Conservation (phyloP, 1,139 yeast species). For the Candida glucosophila region DNA sequence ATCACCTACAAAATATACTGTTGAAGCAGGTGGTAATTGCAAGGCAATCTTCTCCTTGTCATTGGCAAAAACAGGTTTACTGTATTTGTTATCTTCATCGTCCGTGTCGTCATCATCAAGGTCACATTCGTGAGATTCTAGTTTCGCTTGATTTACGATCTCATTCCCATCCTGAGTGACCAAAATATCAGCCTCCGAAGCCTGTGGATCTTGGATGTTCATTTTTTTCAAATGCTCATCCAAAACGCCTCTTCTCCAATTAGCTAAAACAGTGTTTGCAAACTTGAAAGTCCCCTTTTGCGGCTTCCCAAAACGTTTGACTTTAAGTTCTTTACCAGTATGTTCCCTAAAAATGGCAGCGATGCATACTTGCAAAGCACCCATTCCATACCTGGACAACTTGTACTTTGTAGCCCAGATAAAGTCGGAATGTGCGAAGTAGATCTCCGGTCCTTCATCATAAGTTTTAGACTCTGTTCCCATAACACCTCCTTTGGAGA, state of each 20-base stretch:
- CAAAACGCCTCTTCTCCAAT: slow-evolving; percentile 72
- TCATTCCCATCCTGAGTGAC: slow-evolving; percentile 42
- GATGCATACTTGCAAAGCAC: slow-evolving; percentile 77
- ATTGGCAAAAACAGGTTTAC: slow-evolving; percentile 16
- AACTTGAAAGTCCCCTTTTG: slow-evolving; percentile 76
- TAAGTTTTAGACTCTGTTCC: slow-evolving; percentile 63
- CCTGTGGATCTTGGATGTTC: slow-evolving; percentile 36
- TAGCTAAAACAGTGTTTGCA: slow-evolving; percentile 65
- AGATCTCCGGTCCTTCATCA: slow-evolving; percentile 73
- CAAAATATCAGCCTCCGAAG: slow-evolving; percentile 40
- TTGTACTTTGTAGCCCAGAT: slow-evolving; percentile 85
- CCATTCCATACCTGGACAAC: slow-evolving; percentile 80
- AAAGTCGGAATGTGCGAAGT: slow-evolving; percentile 82
- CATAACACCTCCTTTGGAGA: slow-evolving; percentile 73
- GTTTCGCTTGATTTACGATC: slow-evolving; percentile 35
- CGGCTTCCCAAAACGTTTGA: slow-evolving; percentile 77
- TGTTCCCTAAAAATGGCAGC: slow-evolving; percentile 77
- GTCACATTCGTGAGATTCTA: slow-evolving; percentile 33
- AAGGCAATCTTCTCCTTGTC: slow-evolving; percentile 34
- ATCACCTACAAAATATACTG: slow-evolving; percentile 84
- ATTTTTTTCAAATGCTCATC: slow-evolving; percentile 62
- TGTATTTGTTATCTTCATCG: slow-evolving; percentile 20
- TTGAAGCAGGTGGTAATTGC: slow-evolving; percentile 73
- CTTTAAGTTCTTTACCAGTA: slow-evolving; percentile 69
- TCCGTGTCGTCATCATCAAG: slow-evolving; percentile 19